Conservation (phyloP, 257 asterid species). For the Echium plantagineum region DNA sequence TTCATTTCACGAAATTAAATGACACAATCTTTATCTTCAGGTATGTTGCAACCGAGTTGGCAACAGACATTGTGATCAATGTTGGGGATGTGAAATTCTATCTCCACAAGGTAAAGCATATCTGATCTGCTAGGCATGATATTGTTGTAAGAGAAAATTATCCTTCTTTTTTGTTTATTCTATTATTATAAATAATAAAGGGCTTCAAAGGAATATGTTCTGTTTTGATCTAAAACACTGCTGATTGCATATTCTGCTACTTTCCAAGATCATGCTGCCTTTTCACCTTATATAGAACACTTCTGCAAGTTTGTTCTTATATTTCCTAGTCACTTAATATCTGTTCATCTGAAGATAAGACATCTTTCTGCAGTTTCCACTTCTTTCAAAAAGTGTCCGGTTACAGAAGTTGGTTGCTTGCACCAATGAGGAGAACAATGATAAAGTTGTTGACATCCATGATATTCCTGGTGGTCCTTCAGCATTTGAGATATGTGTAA, state of each 20-base stretch:
- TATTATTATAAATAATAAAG: no score
- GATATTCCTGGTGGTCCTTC: slow-evolving; percentile 81
- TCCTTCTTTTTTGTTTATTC: neutral
- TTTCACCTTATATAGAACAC: neutral
- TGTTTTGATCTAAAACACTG: neutral
- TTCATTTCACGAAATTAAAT: neutral
- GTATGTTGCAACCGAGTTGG: slow-evolving; percentile 40
- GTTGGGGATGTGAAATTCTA: slow-evolving; percentile 37
- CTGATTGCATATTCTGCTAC: neutral
- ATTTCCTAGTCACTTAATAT: neutral
- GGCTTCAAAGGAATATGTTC: no score
- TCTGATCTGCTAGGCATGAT: neutral
- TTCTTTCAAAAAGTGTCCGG: slow-evolving; percentile 56
- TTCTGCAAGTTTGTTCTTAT: neutral
- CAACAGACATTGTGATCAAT: slow-evolving; percentile 27
- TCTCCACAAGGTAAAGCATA: slow-evolving; percentile 36
- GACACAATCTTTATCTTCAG: slow-evolving; percentile 16
- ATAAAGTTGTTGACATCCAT: slow-evolving; percentile 33
- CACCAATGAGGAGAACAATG: slow-evolving; percentile 27
- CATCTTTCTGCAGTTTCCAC: slow-evolving; percentile 50
- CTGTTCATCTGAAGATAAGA: slow-evolving; percentile 9
- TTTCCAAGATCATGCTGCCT: neutral
- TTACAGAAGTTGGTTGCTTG: slow-evolving; percentile 49
- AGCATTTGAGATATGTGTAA: slow-evolving; percentile 76
- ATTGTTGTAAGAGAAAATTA: no score